A percentile compares a stretch with the other conserved stretches of the same genome.
Evolutionary conservation across 78 protist species (phyloP).

Genomic region (Guillardia theta): DNA sequence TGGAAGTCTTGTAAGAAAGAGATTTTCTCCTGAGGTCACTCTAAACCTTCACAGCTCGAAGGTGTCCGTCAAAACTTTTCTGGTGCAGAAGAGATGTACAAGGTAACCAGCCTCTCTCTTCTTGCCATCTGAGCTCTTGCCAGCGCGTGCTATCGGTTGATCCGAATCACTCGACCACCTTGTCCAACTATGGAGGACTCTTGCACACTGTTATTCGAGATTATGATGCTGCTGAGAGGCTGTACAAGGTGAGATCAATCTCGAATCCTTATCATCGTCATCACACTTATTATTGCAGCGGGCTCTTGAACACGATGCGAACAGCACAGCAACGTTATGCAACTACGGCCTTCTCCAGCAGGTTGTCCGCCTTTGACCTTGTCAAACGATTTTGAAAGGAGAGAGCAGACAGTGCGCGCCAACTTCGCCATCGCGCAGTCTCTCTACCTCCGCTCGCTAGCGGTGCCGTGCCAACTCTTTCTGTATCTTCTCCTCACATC

Average conservation of each 20-base stretch:
- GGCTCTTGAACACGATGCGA: not conserved
- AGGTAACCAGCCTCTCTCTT: not conserved
- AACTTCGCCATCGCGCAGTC: not conserved
- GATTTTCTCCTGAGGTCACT: no score
- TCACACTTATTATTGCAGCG: no score
- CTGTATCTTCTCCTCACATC: not conserved
- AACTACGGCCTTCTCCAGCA: conserved; percentile 8
- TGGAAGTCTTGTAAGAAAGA: not conserved
- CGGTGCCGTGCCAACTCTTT: not conserved
- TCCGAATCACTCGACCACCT: not conserved
- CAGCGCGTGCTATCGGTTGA: not conserved
- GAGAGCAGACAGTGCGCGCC: conserved; percentile 34
- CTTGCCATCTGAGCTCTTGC: not conserved
- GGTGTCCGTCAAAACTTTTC: not conserved
- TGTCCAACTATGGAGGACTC: conserved; percentile 11
- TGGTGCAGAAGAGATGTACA: not conserved
- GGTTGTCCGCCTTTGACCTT: no score
- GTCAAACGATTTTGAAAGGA: no score
- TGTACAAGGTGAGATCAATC: no score
- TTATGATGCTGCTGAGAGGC: not conserved
- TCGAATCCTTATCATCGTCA: no score
- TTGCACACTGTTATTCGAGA: not conserved
- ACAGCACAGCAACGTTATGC: not conserved
- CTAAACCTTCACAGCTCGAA: no score
- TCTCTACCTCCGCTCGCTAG: not conserved